phyloP scores from a whole-genome alignment of 2,329 filamentous ascomycete genomes.

The Leptographium galeiforme region DNA sequence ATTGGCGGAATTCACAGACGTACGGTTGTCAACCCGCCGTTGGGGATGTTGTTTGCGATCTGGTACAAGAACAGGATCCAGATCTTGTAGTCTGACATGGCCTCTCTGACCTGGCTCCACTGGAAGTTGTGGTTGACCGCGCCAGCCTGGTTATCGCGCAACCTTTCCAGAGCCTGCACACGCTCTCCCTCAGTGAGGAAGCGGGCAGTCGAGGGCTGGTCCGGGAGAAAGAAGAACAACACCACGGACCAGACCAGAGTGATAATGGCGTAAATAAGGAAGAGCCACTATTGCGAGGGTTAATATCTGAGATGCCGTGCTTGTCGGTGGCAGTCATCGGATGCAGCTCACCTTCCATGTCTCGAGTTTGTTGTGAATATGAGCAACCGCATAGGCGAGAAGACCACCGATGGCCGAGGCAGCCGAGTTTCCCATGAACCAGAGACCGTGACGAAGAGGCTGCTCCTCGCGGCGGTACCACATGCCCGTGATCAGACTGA shows the following conservation, averaged over 20 bases:
- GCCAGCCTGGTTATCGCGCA: conserved; percentile 23
- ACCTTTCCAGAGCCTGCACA: conserved; percentile 17
- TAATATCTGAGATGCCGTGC: not conserved
- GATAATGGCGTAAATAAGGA: conserved; percentile 17
- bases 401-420: not conserved
- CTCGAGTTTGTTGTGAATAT: conserved; percentile 7
- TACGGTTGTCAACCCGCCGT: conserved; percentile 9
- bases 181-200: conserved; percentile 18
- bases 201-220: conserved; percentile 22
- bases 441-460: not conserved
- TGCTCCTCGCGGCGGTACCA: conserved; percentile 8
- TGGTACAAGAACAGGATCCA: conserved; percentile 10
- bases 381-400: conserved; percentile 2
- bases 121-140: conserved; percentile 7
- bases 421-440: conserved; percentile 7
- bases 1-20: not conserved
- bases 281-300: conserved; percentile 10
- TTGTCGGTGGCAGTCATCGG: not conserved
- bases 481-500: conserved; percentile 2
- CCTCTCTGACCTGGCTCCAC: conserved; percentile 5
- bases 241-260: conserved; percentile 17
- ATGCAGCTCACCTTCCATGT: not conserved
- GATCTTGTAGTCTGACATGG: conserved; percentile 6
- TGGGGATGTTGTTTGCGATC: conserved; percentile 6
- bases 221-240: conserved; percentile 17